A percentile compares a stretch with the other conserved stretches of the same genome.
phyloP scores from a whole-genome alignment of 345 rosid species.

The Bruguiera sexangula region DNA sequence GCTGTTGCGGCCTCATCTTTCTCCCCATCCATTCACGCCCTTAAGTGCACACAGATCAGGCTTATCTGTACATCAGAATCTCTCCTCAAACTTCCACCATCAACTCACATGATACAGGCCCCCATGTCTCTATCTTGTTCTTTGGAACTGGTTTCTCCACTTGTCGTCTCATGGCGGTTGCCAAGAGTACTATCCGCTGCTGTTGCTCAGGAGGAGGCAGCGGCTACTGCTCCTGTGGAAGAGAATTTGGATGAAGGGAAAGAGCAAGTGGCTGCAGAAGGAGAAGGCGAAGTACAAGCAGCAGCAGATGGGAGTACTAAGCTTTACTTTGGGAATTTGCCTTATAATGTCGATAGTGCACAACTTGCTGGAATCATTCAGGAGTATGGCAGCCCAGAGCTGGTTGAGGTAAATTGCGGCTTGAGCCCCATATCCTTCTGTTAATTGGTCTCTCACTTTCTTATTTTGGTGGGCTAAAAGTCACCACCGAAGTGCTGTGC shows the following conservation, averaged over 20 bases:
- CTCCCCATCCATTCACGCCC: slow-evolving; percentile 37
- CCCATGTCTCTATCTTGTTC: slow-evolving; percentile 11
- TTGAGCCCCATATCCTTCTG: not conserved
- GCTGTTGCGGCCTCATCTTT: slow-evolving; percentile 47
- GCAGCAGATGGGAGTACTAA: slow-evolving; percentile 44
- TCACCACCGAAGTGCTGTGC: too few species aligned
- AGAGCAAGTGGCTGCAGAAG: slow-evolving; percentile 9
- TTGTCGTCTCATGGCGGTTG: slow-evolving; percentile 25
- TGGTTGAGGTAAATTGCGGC: slow-evolving; percentile 52
- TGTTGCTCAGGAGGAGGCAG: slow-evolving; percentile 44
- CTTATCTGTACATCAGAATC: slow-evolving; percentile 16
- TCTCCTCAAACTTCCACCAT: slow-evolving; percentile 14
- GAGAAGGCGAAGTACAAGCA: slow-evolving; percentile 12
- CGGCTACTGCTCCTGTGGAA: slow-evolving; percentile 23
- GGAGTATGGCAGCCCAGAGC: slow-evolving; percentile 71
- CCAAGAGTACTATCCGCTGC: slow-evolving; percentile 42
- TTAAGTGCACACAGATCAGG: slow-evolving; percentile 36
- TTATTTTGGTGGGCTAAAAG: not conserved
- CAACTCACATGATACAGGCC: slow-evolving; percentile 11
- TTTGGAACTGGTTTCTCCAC: slow-evolving; percentile 8
- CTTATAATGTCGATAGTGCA: slow-evolving; percentile 85
- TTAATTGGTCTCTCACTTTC: not conserved
- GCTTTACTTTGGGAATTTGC: slow-evolving; percentile 89
- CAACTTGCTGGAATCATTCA: slow-evolving; percentile 87
- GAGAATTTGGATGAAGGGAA: slow-evolving; percentile 26